Percentiles rank a stretch among this genome's conserved stretches.
Conservation (phyloP, 208 protist species). For the Acanthamoeba castellanii region DNA sequence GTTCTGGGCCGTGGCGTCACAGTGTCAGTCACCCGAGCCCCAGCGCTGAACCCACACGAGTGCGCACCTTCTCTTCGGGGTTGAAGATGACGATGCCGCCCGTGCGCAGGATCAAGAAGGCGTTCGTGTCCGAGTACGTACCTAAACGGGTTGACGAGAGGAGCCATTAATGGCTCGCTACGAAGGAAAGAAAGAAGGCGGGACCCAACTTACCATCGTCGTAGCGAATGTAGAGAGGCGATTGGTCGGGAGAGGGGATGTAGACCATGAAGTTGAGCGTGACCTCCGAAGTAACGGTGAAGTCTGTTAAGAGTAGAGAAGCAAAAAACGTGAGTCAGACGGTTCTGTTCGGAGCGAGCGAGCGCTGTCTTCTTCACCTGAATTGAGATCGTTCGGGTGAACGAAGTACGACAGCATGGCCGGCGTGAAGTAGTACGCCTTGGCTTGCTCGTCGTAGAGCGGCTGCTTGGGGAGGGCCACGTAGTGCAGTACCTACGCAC, state of each 20-base stretch:
- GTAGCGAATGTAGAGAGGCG: slow-evolving; percentile 71
- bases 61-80: background rate
- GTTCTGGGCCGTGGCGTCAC: background rate
- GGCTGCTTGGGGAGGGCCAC: slow-evolving; percentile 28
- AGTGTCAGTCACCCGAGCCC: too few species aligned
- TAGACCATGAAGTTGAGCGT: slow-evolving; percentile 87
- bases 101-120: slow-evolving; percentile 85
- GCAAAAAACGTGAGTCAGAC: background rate
- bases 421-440: slow-evolving; percentile 33
- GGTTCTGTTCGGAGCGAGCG: background rate
- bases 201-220: background rate
- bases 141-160: background rate
- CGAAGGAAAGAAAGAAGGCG: background rate
- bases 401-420: slow-evolving; percentile 32
- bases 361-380: background rate
- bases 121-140: slow-evolving; percentile 53
- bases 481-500: background rate
- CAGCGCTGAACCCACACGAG: background rate
- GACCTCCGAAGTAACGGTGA: slow-evolving; percentile 77
- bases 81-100: slow-evolving; percentile 87
- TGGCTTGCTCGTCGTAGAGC: background rate
- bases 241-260: slow-evolving; percentile 76
- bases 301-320: slow-evolving; percentile 34
- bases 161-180: background rate
- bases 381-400: slow-evolving; percentile 55